Conservation (phyloP, 2,329 filamentous ascomycete genomes). For the Colletotrichum sp. region DNA sequence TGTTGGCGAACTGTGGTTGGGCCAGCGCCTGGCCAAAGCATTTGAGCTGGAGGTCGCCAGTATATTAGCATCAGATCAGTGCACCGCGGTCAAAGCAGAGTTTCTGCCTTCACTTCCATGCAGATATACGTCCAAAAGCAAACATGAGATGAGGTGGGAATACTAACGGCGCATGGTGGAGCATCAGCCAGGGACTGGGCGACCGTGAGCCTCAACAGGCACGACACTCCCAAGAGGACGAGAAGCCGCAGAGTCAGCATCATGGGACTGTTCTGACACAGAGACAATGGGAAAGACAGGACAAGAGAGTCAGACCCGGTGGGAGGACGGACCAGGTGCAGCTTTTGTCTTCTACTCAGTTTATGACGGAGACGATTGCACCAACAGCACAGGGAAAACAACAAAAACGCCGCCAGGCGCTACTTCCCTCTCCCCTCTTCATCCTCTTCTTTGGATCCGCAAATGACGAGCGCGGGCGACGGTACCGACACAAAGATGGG, state of each 20-base stretch:
- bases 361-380: not conserved
- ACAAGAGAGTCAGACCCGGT: not conserved
- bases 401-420: not conserved
- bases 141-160: not conserved
- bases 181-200: not conserved
- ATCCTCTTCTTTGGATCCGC: not conserved
- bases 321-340: not conserved
- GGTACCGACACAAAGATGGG: not conserved
- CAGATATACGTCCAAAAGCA: not conserved
- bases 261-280: not conserved
- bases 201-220: not conserved
- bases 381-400: not conserved
- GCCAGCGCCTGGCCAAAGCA: not conserved
- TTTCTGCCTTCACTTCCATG: not conserved
- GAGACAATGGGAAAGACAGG: not conserved
- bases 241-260: not conserved
- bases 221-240: not conserved
- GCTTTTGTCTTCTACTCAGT: not conserved
- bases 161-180: constrained; percentile 6
- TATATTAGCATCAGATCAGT: not conserved
- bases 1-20: not conserved
- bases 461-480: not conserved
- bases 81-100: not conserved
- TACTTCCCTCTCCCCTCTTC: not conserved
- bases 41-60: not conserved